A percentile compares a stretch with the other conserved stretches of the same genome.
Conservation (phyloP, 352 stramenopile genomes). For the Pythium coloratum region DNA sequence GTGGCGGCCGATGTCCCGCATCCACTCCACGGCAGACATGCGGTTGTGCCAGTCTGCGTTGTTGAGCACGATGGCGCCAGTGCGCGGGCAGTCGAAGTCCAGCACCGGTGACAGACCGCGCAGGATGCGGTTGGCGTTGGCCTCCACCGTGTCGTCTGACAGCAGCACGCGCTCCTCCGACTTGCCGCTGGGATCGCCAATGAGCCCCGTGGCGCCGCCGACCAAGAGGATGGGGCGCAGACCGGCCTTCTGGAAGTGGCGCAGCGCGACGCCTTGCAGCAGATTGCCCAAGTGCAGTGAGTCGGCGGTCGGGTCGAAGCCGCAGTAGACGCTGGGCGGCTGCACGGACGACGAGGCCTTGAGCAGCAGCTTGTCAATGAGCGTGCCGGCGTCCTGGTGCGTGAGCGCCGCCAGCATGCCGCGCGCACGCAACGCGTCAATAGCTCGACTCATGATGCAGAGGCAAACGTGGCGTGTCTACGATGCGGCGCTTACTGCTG, state of each 20-base stretch:
- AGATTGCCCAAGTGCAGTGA: conserved; percentile 91
- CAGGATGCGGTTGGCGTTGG: conserved; percentile 90
- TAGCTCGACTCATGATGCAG: conserved; percentile 65
- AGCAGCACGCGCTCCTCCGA: conserved; percentile 96
- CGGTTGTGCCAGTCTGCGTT: conserved; percentile 97
- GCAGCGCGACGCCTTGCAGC: conserved; percentile 82
- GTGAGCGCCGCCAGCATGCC: conserved; percentile 78
- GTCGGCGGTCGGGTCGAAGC: conserved; percentile 92
- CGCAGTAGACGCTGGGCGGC: conserved; percentile 75
- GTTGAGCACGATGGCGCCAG: conserved; percentile 95
- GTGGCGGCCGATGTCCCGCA: conserved; percentile 95
- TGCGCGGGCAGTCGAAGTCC: conserved; percentile 88
- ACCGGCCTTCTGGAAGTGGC: conserved; percentile 85
- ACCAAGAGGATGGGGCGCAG: conserved; percentile 91
- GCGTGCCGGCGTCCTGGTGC: conserved; percentile 51
- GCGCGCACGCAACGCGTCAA: conserved; percentile 58
- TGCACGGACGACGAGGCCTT: not conserved
- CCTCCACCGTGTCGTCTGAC: conserved; percentile 90
- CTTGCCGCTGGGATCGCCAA: conserved; percentile 99
- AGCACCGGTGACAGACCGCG: conserved; percentile 94
- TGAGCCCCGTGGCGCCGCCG: conserved; percentile 88
- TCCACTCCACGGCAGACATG: conserved; percentile 96
- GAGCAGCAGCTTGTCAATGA: conserved; percentile 57
- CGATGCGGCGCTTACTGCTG: no score
- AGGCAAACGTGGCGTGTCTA: not conserved